Percentiles rank a stretch among this genome's conserved stretches.
These are phyloP conservation scores for Quercus engelmannii DNA, from an alignment of 306 rosid species.

Conservation along the genomic window DNA sequence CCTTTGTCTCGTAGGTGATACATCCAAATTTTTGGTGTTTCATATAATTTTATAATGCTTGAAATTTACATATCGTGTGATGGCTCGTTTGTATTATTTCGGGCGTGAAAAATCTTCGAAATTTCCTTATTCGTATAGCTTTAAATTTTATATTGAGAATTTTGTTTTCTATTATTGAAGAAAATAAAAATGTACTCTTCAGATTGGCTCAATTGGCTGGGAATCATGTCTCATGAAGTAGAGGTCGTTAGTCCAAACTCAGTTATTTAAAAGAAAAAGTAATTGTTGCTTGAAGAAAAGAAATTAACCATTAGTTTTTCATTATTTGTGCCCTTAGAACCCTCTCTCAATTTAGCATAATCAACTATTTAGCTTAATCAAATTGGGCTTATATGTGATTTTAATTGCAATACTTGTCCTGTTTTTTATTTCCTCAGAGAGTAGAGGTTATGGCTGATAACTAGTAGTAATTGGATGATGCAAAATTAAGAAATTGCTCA, in stretches of 20 bases:
- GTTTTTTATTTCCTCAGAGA: background rate
- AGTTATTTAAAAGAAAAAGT: background rate
- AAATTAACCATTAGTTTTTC: background rate
- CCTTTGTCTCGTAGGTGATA: constrained; percentile 28
- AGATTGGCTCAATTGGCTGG: too few species aligned
- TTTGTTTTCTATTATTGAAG: background rate
- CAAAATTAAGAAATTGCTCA: background rate
- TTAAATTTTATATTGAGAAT: background rate
- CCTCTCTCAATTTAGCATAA: background rate
- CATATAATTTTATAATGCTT: constrained; percentile 15
- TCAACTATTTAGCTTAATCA: background rate
- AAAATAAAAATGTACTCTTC: too few species aligned
- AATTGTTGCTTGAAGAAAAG: constrained; percentile 18
- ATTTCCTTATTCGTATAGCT: constrained; percentile 20
- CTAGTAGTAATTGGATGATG: background rate
- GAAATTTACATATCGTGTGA: constrained; percentile 20
- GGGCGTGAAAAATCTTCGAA: constrained; percentile 20
- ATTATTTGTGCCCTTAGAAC: background rate
- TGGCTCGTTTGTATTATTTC: constrained; percentile 15
- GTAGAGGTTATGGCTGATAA: background rate
- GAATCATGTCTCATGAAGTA: too few species aligned
- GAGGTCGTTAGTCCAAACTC: too few species aligned
- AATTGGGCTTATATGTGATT: background rate
- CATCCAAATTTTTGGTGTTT: constrained; percentile 14
- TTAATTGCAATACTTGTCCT: background rate